phyloP scores from a whole-genome alignment of 768 basidiomycete genomes.

The Trametes maxima region DNA sequence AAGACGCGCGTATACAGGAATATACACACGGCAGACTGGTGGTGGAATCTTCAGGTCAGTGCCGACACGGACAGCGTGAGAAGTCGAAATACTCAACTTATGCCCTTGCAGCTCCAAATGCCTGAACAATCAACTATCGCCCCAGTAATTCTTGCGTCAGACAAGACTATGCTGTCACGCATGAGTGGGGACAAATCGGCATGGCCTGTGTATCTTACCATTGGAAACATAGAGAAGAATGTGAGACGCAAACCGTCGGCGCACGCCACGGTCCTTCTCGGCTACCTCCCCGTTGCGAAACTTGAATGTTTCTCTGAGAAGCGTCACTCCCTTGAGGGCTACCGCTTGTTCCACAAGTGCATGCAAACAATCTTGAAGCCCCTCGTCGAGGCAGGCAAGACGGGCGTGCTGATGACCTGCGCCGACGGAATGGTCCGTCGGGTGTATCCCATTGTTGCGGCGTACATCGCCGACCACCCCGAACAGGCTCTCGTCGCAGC shows the following conservation, averaged over 20 bases:
- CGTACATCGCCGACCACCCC: slow-evolving; percentile 42
- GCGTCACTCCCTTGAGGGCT: slow-evolving; percentile 23
- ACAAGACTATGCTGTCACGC: slow-evolving; percentile 47
- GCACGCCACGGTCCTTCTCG: slow-evolving; percentile 28
- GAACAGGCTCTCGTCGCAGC: slow-evolving; percentile 40
- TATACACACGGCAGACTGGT: slow-evolving; percentile 31
- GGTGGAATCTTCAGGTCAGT: slow-evolving; percentile 32
- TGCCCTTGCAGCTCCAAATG: background rate
- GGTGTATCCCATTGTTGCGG: slow-evolving; percentile 43
- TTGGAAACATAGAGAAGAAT: slow-evolving; percentile 33
- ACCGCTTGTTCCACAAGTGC: slow-evolving; percentile 41
- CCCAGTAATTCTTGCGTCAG: slow-evolving; percentile 47
- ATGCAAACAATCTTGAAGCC: slow-evolving; percentile 37
- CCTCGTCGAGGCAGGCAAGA: slow-evolving; percentile 30
- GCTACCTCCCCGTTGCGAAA: slow-evolving; percentile 35
- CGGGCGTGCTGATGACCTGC: slow-evolving; percentile 15
- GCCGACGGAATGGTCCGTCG: slow-evolving; percentile 19
- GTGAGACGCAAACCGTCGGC: slow-evolving; percentile 23
- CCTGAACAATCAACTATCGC: slow-evolving; percentile 32
- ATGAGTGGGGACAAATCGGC: slow-evolving; percentile 43
- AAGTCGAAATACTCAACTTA: no score
- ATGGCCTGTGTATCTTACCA: slow-evolving; percentile 36
- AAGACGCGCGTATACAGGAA: slow-evolving; percentile 17
- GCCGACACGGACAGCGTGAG: background rate
- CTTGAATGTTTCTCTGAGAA: slow-evolving; percentile 28